A percentile compares a stretch with the other conserved stretches of the same genome.
phyloP scores from a whole-genome alignment of 2,329 filamentous ascomycete genomes.

The Aureobasidium mangrovei region DNA sequence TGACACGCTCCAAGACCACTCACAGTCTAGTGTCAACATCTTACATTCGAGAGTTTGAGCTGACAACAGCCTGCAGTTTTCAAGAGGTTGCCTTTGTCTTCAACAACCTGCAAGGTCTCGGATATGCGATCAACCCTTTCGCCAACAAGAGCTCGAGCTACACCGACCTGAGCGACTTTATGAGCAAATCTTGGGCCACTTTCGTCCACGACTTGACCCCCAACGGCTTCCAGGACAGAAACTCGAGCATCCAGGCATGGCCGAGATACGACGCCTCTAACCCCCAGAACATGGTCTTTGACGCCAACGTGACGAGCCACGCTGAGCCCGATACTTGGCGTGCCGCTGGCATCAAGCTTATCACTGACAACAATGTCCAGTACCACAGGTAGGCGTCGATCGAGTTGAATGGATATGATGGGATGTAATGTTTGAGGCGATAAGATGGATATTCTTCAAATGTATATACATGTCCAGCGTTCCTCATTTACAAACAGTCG shows the following conservation, averaged over 20 bases:
- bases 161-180: slow-evolving; percentile 32
- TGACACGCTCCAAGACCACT: no score
- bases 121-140: slow-evolving; percentile 33
- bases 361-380: slow-evolving; percentile 20
- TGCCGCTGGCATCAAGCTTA: slow-evolving; percentile 36
- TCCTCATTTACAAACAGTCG: background rate
- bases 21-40: no score
- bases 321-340: slow-evolving; percentile 38
- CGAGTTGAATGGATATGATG: background rate
- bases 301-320: slow-evolving; percentile 34
- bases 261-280: slow-evolving; percentile 28
- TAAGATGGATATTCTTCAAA: no score
- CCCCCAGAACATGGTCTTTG: slow-evolving; percentile 37
- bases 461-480: background rate
- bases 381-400: slow-evolving; percentile 10
- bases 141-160: slow-evolving; percentile 30
- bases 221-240: slow-evolving; percentile 24
- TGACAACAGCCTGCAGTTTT: slow-evolving; percentile 28
- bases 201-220: slow-evolving; percentile 37
- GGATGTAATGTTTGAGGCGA: no score
- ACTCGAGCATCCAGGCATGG: slow-evolving; percentile 23
- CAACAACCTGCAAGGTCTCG: slow-evolving; percentile 35
- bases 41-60: no score
- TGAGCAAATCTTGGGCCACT: slow-evolving; percentile 37
- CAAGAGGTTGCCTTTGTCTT: slow-evolving; percentile 42